Evolutionary conservation across 2,329 filamentous ascomycete species (phyloP).

Genomic region (Talaromyces sp.): DNA sequence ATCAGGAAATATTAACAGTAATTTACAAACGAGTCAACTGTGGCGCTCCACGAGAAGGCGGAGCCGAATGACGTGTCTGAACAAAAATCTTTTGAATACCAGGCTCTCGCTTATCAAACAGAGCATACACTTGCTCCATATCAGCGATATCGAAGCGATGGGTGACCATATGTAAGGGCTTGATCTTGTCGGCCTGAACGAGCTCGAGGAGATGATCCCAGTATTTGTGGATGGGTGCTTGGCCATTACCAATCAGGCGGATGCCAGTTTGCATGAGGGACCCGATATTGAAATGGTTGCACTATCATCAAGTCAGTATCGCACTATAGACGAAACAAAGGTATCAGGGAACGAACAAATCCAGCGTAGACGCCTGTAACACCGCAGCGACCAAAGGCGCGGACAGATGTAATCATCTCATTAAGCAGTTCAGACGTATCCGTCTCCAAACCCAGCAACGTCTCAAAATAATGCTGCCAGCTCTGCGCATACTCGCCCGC

Average conservation of each 20-base stretch:
- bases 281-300: slow-evolving; percentile 79
- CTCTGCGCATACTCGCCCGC: slow-evolving; percentile 62
- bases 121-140: slow-evolving; percentile 62
- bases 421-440: slow-evolving; percentile 69
- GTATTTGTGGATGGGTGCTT: slow-evolving; percentile 75
- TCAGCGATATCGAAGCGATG: slow-evolving; percentile 75
- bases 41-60: slow-evolving; percentile 50
- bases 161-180: slow-evolving; percentile 75
- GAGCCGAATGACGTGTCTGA: slow-evolving; percentile 56
- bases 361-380: slow-evolving; percentile 70
- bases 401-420: slow-evolving; percentile 51
- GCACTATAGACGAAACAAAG: no score
- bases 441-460: slow-evolving; percentile 67
- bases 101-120: slow-evolving; percentile 53
- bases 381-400: slow-evolving; percentile 63
- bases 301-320: slow-evolving; percentile 34
- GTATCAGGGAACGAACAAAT: slow-evolving; percentile 43
- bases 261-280: slow-evolving; percentile 84
- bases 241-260: slow-evolving; percentile 67
- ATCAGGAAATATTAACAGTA: not conserved
- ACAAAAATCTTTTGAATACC: slow-evolving; percentile 80
- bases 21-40: slow-evolving; percentile 39
- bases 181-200: slow-evolving; percentile 65
- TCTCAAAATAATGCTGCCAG: slow-evolving; percentile 59
- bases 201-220: slow-evolving; percentile 71